phyloP scores from a whole-genome alignment of 148 eudicot genomes.

The Salicornia ramosissima region DNA sequence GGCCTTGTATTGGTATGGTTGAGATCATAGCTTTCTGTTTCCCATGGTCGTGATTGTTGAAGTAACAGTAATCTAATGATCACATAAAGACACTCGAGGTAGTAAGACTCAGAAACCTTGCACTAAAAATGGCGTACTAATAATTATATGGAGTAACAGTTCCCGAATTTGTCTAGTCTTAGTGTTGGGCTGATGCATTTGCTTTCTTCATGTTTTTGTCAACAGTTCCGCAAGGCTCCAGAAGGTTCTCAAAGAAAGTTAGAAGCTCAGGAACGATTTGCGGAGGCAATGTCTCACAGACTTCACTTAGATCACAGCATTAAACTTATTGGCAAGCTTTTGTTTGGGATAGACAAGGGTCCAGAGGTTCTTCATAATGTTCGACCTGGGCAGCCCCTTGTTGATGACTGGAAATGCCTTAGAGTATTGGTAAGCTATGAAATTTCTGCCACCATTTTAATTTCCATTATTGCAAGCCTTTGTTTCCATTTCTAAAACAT shows the following conservation, averaged over 20 bases:
- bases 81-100: too few relatives aligned
- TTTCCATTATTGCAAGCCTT: background rate
- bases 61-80: too few relatives aligned
- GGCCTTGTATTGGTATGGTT: too few relatives aligned
- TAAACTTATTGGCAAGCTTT: constrained; percentile 73
- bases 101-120: too few relatives aligned
- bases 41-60: too few relatives aligned
- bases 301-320: constrained; percentile 75
- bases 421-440: constrained; percentile 51
- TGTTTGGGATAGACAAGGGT: constrained; percentile 78
- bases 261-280: constrained; percentile 70
- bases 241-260: constrained; percentile 72
- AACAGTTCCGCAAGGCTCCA: constrained; percentile 84
- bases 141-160: too few relatives aligned
- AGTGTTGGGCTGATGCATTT: background rate
- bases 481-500: background rate
- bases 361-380: too few relatives aligned
- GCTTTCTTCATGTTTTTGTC: background rate
- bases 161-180: background rate
- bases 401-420: constrained; percentile 89
- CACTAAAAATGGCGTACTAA: too few relatives aligned
- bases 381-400: constrained; percentile 79
- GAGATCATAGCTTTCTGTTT: too few relatives aligned
- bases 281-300: constrained; percentile 89
- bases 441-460: background rate